A percentile compares a stretch with the other conserved stretches of the same genome.
These are phyloP conservation scores for Sporopachydermia lactativora DNA, from an alignment of 805 yeast species.

Conservation along the genomic window DNA sequence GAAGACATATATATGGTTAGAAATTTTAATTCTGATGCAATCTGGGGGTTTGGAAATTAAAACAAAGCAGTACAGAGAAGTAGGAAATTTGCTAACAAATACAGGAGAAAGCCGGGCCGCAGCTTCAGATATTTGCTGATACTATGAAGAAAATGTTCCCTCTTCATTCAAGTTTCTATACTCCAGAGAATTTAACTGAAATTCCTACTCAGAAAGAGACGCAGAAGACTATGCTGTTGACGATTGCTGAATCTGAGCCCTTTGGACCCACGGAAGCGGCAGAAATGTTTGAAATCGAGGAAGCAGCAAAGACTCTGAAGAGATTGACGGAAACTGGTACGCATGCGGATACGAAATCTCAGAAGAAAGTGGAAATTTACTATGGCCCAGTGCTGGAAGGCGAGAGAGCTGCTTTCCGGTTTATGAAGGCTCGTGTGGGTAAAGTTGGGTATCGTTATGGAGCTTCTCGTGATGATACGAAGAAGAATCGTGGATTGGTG, in stretches of 20 bases:
- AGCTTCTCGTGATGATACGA: constrained; percentile 75
- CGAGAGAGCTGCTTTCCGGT: constrained; percentile 59
- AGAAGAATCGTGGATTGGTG: constrained; percentile 58
- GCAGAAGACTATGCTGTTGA: constrained; percentile 64
- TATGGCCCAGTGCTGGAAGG: constrained; percentile 50
- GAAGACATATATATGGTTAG: constrained; percentile 52
- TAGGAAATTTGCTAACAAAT: constrained; percentile 2
- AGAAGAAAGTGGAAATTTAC: constrained; percentile 19
- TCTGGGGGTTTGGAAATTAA: constrained; percentile 17
- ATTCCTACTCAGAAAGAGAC: constrained; percentile 84
- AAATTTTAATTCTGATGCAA: constrained; percentile 17
- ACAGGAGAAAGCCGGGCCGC: constrained; percentile 36
- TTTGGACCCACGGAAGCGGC: constrained; percentile 97
- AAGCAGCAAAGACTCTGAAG: constrained; percentile 70
- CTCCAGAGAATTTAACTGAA: constrained; percentile 79
- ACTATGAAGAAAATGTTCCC: constrained; percentile 77
- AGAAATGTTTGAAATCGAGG: constrained; percentile 61
- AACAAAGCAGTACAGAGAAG: constrained; percentile 12
- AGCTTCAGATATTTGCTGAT: constrained; percentile 41
- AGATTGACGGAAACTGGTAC: constrained; percentile 49
- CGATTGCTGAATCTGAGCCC: constrained; percentile 89
- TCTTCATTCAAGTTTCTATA: constrained; percentile 29
- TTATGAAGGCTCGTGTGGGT: constrained; percentile 69
- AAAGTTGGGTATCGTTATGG: constrained; percentile 88
- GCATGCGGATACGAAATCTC: constrained; percentile 24